Evolutionary conservation across 768 basidiomycete genomes (phyloP), one percentile per base, ranked within the genome.

Genomic region (Russula compacta): DNA sequence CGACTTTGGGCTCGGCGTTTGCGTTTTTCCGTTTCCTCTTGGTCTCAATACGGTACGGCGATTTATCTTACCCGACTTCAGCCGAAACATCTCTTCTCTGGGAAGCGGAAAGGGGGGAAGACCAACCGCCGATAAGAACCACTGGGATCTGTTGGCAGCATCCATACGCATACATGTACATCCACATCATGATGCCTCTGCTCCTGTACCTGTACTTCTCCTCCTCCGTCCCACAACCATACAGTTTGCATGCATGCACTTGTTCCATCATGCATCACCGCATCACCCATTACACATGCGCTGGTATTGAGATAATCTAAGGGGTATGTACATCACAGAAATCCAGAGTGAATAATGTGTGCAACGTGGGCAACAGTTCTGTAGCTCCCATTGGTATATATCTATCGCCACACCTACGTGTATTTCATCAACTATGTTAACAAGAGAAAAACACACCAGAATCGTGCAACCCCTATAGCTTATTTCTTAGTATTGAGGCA

Each of bases 61-160:
- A 14, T 53, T 50, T 49, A 63, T 4, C 50, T 54, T 11, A 2
- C 33, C n/a, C 19, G 35, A 65, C 38, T 61, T 24, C 62, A 93
- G 91, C 92, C 92, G 52, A 92, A 89, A 71, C 89, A 92, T 77
- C 73, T 94, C 60, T 93, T 85, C 69, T 74, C 89, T 60, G 92
- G 92, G 32, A 92, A 94, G 73, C 84, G 91, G 67, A 87, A 90
- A 71, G 81, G 74, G 29, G 91, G 91, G 68, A 93, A 92, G 77
- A 92, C 89, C 49, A 78, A 82, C 71, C 82, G 91, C 71, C 78
- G 87, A 71, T 89, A 73, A 80, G 66, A 14, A 17, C 54, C 10
- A 10, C 38, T 10, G 19, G 32, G 15, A 11, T 29, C 32, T 21
- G 36, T 33, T 14, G 33, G 40, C 15, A 56, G 32, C 33, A 46